phyloP scores from a whole-genome alignment of 176 grass and related monocot genomes.

The Eleusine coracana region DNA sequence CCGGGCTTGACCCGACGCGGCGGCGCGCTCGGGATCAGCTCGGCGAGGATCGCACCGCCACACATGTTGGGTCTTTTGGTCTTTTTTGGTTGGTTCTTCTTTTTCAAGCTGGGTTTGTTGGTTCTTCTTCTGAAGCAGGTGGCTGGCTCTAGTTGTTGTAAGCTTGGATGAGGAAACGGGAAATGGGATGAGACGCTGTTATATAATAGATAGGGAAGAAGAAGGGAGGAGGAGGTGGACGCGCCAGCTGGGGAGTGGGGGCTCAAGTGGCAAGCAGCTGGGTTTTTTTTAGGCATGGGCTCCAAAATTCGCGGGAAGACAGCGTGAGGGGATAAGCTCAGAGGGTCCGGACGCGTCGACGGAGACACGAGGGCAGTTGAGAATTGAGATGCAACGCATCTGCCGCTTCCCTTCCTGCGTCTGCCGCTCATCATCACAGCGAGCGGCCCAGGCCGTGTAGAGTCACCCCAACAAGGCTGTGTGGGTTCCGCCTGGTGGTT shows the following conservation, averaged over 20 bases:
- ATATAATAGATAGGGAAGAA: constrained; percentile 38
- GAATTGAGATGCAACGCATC: constrained; percentile 28
- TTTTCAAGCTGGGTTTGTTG: background rate
- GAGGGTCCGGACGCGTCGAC: background rate
- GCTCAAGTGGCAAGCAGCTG: no score
- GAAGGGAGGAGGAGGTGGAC: background rate
- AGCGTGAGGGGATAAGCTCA: constrained; percentile 10
- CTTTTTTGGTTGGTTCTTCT: background rate
- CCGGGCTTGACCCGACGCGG: constrained; percentile 34
- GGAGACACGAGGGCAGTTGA: background rate
- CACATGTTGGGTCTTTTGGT: constrained; percentile 46
- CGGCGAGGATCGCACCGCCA: constrained; percentile 74
- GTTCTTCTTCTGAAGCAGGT: background rate
- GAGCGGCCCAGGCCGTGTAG: background rate
- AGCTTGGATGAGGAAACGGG: background rate
- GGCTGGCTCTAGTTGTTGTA: background rate
- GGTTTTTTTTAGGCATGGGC: background rate
- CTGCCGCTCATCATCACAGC: background rate
- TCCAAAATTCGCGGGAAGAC: constrained; percentile 42
- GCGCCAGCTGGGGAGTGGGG: background rate
- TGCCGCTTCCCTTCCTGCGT: background rate
- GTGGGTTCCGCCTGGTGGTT: no score
- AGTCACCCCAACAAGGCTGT: background rate
- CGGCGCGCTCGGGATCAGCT: constrained; percentile 53
- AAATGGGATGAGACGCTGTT: background rate